Evolutionary conservation across 208 protist species (phyloP), one percentile per base, ranked within the genome.

Genomic region (Trypanosoma mega): DNA sequence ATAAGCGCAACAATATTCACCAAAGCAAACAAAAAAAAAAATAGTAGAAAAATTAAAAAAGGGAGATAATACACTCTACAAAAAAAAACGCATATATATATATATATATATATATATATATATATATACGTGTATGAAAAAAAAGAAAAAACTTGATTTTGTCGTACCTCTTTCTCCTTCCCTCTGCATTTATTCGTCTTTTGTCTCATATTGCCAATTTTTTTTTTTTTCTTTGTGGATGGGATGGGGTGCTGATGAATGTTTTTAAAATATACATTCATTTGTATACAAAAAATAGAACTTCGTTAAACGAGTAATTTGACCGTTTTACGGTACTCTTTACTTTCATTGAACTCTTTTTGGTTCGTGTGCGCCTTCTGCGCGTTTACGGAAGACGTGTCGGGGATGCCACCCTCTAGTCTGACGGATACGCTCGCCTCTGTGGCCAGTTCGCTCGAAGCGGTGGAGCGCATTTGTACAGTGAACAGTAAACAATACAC

Each of bases 141-240:
- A n/a, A n/a, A n/a, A n/a, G n/a, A n/a, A n/a, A n/a, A n/a, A n/a
- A n/a, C n/a, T n/a, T n/a, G n/a, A n/a, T n/a, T n/a, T n/a, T n/a
- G n/a, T n/a, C n/a, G n/a, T n/a, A n/a, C n/a, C n/a, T n/a, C n/a
- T n/a, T n/a, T n/a, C n/a, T n/a, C n/a, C n/a, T n/a, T n/a, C n/a
- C n/a, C n/a, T n/a, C n/a, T n/a, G n/a, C n/a, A n/a, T n/a, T n/a
- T n/a, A 44, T 2, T 44, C 21, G 3, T 8, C 2, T 49, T 29
- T 36, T 8, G 36, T 4, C 2, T n/a, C 20, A 11, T 45, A 14
- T 49, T 0, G 43, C 48, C 23, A 29, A 9, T 18, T 47, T 21
- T 31, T 50, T 68, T 60, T 54, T 61, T 39, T 60, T 68, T 50
- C 29, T 47, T 41, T 1, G 8, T 58, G n/a, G n/a, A n/a, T n/a